phyloP scores from a whole-genome alignment of 2,329 filamentous ascomycete species.

The Cladosporium sp. region DNA sequence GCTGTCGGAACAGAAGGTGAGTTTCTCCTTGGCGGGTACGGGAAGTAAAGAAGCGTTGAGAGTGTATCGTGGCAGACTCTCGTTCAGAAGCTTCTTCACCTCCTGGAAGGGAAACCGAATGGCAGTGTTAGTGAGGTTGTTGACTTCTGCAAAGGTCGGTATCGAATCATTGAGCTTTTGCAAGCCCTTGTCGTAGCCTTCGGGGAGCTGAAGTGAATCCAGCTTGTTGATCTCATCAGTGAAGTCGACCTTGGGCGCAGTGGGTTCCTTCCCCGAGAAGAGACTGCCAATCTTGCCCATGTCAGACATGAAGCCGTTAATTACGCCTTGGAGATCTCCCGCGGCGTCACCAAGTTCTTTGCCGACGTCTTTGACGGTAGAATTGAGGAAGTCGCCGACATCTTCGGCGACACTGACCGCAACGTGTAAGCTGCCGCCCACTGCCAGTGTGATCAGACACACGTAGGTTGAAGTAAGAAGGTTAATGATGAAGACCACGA shows the following conservation, averaged over 20 bases:
- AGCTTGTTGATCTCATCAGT: slow-evolving; percentile 61
- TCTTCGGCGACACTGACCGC: slow-evolving; percentile 60
- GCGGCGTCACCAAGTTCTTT: slow-evolving; percentile 47
- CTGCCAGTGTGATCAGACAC: slow-evolving; percentile 79
- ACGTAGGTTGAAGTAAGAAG: slow-evolving; percentile 86
- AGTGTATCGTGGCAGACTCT: slow-evolving; percentile 65
- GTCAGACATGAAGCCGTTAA: slow-evolving; percentile 56
- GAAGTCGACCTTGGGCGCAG: slow-evolving; percentile 60
- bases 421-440: slow-evolving; percentile 72
- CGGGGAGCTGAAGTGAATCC: slow-evolving; percentile 64
- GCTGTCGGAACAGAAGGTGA: slow-evolving; percentile 87
- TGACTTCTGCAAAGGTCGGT: slow-evolving; percentile 76
- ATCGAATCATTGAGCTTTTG: slow-evolving; percentile 71
- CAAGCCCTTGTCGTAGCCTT: slow-evolving; percentile 64
- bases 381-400: slow-evolving; percentile 58
- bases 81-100: slow-evolving; percentile 69
- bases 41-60: slow-evolving; percentile 79
- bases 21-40: slow-evolving; percentile 72
- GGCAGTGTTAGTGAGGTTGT: slow-evolving; percentile 72
- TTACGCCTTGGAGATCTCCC: slow-evolving; percentile 41
- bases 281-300: slow-evolving; percentile 41
- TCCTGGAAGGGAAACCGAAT: slow-evolving; percentile 77
- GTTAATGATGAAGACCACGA: slow-evolving; percentile 89
- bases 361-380: slow-evolving; percentile 55
- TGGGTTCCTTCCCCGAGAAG: slow-evolving; percentile 36